Conservation (phyloP, 2,329 filamentous ascomycete species). For the Diaporthe eres region DNA sequence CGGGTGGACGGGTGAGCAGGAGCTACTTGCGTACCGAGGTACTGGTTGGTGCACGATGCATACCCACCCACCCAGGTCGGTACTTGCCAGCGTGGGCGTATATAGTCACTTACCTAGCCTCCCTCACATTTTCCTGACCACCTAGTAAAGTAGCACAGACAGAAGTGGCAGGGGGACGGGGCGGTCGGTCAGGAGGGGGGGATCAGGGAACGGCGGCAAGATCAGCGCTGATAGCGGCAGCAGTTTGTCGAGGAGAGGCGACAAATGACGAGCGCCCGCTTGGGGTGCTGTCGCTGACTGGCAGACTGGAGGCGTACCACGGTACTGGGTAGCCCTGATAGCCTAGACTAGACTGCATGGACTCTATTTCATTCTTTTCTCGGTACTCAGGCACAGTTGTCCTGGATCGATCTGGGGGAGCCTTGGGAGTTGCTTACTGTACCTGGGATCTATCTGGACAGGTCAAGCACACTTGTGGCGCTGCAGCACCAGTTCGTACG, state of each 20-base stretch:
- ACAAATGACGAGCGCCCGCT: conserved; percentile 15
- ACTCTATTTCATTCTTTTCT: neutral
- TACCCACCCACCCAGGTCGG: neutral
- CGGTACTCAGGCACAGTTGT: conserved; percentile 1
- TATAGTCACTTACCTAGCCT: neutral
- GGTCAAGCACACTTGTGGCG: neutral
- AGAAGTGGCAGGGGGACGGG: neutral
- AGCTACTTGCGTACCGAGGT: conserved; percentile 20
- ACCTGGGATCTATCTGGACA: neutral
- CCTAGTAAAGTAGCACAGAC: neutral
- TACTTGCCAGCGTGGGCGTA: conserved; percentile 11
- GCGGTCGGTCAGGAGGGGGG: conserved; percentile 1
- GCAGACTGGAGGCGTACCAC: neutral
- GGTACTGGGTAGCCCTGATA: conserved; percentile 9
- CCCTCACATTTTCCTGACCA: neutral
- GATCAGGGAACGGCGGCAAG: conserved; percentile 18
- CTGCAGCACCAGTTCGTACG: neutral
- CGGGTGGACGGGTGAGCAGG: conserved; percentile 8
- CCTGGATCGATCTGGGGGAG: neutral
- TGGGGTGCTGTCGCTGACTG: conserved; percentile 14
- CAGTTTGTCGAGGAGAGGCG: conserved; percentile 11
- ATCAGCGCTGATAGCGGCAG: conserved; percentile 28
- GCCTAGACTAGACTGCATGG: conserved; percentile 13
- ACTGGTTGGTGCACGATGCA: neutral
- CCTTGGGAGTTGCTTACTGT: neutral